Evolutionary conservation across 2,329 filamentous ascomycete genomes (phyloP).

Genomic region (Cadophora gregata): DNA sequence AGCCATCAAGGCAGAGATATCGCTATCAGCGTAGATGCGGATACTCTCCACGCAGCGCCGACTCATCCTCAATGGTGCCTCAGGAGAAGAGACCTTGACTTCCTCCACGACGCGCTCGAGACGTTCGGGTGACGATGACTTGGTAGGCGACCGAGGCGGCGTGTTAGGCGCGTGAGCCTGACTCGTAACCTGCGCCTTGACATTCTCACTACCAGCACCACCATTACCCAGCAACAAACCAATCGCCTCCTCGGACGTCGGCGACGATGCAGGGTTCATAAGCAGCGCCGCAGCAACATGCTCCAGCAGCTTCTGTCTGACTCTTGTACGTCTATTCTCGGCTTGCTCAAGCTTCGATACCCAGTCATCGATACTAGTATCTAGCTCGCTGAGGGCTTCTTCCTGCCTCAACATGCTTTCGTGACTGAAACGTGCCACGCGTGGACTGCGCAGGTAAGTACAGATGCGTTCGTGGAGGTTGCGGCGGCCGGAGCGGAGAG

Average conservation of each 20-base stretch:
- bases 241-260: conserved; percentile 9
- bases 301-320: conserved; percentile 81
- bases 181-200: conserved; percentile 14
- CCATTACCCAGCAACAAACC: not conserved
- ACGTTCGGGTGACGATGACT: conserved; percentile 34
- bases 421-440: conserved; percentile 73
- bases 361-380: conserved; percentile 82
- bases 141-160: conserved; percentile 52
- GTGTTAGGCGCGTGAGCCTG: conserved; percentile 30
- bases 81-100: conserved; percentile 35
- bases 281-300: conserved; percentile 77
- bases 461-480: conserved; percentile 80
- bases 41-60: conserved; percentile 59
- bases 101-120: conserved; percentile 36
- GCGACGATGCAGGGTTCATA: conserved; percentile 43
- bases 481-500: conserved; percentile 75
- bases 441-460: conserved; percentile 74
- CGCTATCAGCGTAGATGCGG: conserved; percentile 70
- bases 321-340: conserved; percentile 75
- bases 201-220: not conserved
- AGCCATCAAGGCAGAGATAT: conserved; percentile 69
- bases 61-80: conserved; percentile 21
- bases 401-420: conserved; percentile 81
- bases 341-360: conserved; percentile 79
- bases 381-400: conserved; percentile 77